Conservation (phyloP, 2,329 filamentous ascomycete species). For the Dryadomyces quercivorus region DNA sequence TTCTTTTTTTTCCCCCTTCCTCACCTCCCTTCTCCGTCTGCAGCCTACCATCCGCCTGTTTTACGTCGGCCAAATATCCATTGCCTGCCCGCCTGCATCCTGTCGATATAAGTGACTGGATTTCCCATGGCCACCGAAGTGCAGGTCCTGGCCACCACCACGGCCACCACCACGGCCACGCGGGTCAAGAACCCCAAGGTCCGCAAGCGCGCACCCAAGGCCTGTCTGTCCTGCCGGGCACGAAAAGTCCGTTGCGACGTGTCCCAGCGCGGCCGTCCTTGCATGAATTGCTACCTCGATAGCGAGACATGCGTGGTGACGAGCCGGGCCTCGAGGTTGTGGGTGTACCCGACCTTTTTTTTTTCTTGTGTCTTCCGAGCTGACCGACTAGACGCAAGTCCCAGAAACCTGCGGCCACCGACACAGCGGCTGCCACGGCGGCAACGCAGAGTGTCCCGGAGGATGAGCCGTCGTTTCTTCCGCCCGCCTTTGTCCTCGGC, state of each 20-base stretch:
- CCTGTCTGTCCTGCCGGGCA: slow-evolving; percentile 37
- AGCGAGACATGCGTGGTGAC: slow-evolving; percentile 25
- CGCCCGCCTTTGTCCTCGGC: background rate
- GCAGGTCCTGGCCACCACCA: slow-evolving; percentile 16
- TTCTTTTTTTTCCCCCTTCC: background rate
- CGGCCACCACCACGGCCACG: slow-evolving; percentile 17
- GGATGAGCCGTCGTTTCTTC: background rate
- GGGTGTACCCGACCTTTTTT: background rate
- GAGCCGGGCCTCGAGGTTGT: slow-evolving; percentile 8
- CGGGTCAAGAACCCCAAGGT: slow-evolving; percentile 28
- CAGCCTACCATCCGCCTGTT: background rate
- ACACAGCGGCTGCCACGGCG: background rate
- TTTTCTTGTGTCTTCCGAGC: too few species aligned
- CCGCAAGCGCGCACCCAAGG: slow-evolving; percentile 37
- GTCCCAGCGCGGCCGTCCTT: slow-evolving; percentile 31
- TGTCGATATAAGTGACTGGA: background rate
- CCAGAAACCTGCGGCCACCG: background rate
- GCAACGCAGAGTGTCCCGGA: background rate
- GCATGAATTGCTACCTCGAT: slow-evolving; percentile 40
- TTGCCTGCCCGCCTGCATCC: too few species aligned
- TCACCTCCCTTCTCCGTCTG: background rate
- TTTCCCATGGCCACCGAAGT: background rate
- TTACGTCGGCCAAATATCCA: background rate
- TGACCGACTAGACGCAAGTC: background rate
- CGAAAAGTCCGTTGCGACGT: slow-evolving; percentile 39